Evolutionary conservation across 768 basidiomycete species (phyloP).

Genomic region (Lyophyllum shimeji): DNA sequence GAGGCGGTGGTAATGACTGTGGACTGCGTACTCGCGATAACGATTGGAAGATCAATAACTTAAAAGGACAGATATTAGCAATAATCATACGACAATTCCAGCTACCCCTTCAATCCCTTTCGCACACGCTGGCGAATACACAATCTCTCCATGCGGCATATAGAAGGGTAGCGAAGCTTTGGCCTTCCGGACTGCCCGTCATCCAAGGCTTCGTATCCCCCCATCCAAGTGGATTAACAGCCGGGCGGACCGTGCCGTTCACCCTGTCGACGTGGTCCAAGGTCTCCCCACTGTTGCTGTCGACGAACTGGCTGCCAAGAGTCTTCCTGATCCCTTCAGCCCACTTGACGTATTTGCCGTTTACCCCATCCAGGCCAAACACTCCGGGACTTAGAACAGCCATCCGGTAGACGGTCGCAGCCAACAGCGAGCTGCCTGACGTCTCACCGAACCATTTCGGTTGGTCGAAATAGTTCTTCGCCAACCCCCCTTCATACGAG

Average conservation of each 20-base stretch:
- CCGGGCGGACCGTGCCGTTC: slow-evolving; percentile 32
- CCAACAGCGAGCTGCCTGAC: slow-evolving; percentile 20
- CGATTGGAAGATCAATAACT: no score
- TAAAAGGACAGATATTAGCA: not conserved
- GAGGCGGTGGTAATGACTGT: no score
- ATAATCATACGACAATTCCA: not conserved
- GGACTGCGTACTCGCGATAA: no score
- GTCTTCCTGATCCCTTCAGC: slow-evolving; percentile 31
- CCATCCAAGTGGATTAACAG: slow-evolving; percentile 37
- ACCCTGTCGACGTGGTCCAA: slow-evolving; percentile 25
- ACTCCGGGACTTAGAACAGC: slow-evolving; percentile 28
- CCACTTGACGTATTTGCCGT: slow-evolving; percentile 29
- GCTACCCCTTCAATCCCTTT: not conserved
- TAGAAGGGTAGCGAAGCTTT: slow-evolving; percentile 36
- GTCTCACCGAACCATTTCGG: slow-evolving; percentile 21
- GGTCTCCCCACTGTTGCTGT: slow-evolving; percentile 2
- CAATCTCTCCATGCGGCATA: slow-evolving; percentile 42
- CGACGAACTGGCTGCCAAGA: slow-evolving; percentile 21
- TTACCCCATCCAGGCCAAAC: slow-evolving; percentile 18
- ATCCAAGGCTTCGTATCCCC: slow-evolving; percentile 29
- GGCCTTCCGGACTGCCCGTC: slow-evolving; percentile 38
- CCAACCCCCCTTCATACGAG: slow-evolving; percentile 12
- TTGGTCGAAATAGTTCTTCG: slow-evolving; percentile 21
- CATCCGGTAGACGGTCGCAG: slow-evolving; percentile 29
- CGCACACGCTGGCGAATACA: slow-evolving; percentile 12